Percentiles rank a stretch among this genome's conserved stretches.
Conservation (phyloP, 176 grass and related monocot species). For the Musa acuminata region DNA sequence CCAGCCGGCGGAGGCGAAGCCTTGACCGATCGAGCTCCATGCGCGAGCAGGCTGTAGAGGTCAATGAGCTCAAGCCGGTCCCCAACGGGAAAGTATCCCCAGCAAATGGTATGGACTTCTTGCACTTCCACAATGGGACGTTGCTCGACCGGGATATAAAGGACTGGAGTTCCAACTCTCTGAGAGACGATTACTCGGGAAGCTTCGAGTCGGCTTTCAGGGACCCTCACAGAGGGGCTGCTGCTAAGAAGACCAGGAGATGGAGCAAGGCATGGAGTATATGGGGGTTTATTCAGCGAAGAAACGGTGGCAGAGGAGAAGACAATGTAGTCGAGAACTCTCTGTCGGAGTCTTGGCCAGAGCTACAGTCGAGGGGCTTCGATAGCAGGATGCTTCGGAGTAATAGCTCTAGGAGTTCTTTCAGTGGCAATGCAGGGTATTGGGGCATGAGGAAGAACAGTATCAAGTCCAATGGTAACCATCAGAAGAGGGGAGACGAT, state of each 20-base stretch:
- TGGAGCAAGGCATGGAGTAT: conserved; percentile 92
- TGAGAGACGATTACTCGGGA: conserved; percentile 77
- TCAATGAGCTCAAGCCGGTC: conserved; percentile 3
- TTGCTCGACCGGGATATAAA: conserved; percentile 73
- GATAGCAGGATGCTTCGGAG: conserved; percentile 65
- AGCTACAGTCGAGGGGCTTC: conserved; percentile 37
- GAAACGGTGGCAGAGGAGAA: conserved; percentile 34
- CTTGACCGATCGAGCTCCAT: conserved; percentile 69
- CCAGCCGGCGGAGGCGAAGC: conserved; percentile 53
- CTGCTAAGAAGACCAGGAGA: conserved; percentile 56
- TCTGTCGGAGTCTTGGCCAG: conserved; percentile 80
- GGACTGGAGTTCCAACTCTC: conserved; percentile 57
- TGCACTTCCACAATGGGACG: conserved; percentile 54
- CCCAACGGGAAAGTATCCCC: conserved; percentile 40
- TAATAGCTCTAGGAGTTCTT: conserved; percentile 81
- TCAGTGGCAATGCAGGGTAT: conserved; percentile 72
- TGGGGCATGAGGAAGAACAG: conserved; percentile 34
- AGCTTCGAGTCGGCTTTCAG: conserved; percentile 64
- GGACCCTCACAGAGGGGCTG: conserved; percentile 28
- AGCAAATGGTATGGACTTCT: conserved; percentile 69
- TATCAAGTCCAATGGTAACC: conserved; percentile 20
- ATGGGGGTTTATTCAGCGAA: conserved; percentile 68
- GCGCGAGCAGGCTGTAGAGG: conserved; percentile 33
- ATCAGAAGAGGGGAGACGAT: conserved; percentile 34
- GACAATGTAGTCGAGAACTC: conserved; percentile 57